Base-by-base conservation (phyloP, 495 filamentous ascomycete species). In the Xylaria flabelliformis region DNA sequence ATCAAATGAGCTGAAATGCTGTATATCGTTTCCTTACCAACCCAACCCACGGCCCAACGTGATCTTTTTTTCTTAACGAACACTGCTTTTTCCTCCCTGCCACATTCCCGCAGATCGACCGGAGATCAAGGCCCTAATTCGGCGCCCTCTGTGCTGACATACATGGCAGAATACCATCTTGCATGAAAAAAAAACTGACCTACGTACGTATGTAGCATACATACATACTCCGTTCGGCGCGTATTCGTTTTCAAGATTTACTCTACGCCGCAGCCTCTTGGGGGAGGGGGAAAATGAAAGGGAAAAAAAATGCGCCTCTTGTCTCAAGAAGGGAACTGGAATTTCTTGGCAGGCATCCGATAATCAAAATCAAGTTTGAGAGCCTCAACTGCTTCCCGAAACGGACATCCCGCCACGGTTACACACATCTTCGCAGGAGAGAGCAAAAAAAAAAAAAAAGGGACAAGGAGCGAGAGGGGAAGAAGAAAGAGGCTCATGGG, bases 121-220 rank as follows among this genome's bases (percentile, higher is more conserved):
- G 65, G 34, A 67, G 26, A 55, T 56, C 34, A 24, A 9, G 19
- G 19, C 41, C 46, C 67, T 70, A 41, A 69, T 69, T 69, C 67
- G 67, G 42, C 41, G 10, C 15, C 26, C 21, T 13, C 26, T 26
- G n/a, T 42, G 67, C 67, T 70, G 67, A 70, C 67, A 70, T 70
- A 70, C 67, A 69, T 69, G 41, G 24, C 32, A 39, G 56, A 29
- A 59, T 24, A 46, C 44, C 32, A 13, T 44, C 67, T 46, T 61
- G 67, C 67, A 61, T 69, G 66, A 59, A 41, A 46, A n/a, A n/a
- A 53, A 19, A 48, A n/a, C 26, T 19, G 1, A 64, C 62, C 19
- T 48, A 70, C 42, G 34, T 53, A 26, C 44, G 29, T 46, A 51
- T 70, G 56, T 51, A 26, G 42, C n/a, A 17, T 29, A 51, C 32